Percentiles rank a stretch among this genome's conserved stretches.
Evolutionary conservation across 208 protist genomes (phyloP).

Genomic region (Endotrypanum monterogeii): DNA sequence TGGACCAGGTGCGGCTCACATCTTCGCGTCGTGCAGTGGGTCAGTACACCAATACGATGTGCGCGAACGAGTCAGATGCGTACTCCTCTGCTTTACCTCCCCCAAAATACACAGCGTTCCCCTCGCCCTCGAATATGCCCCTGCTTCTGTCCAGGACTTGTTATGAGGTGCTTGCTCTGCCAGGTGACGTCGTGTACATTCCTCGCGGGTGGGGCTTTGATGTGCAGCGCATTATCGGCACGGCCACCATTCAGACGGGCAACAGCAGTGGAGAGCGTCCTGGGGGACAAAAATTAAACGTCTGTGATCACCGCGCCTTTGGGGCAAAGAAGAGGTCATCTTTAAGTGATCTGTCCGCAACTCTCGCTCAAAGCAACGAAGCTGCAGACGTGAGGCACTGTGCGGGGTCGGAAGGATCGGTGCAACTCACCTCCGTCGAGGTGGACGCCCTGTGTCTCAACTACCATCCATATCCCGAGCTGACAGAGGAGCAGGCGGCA

Average conservation of each 20-base stretch:
- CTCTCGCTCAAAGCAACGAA: background rate
- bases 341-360: background rate
- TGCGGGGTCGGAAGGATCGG: background rate
- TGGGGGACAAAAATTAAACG: background rate
- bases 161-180: conserved; percentile 76
- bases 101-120: background rate
- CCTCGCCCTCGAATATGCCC: background rate
- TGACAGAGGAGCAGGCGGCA: conserved; percentile 57
- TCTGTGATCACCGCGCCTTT: conserved; percentile 20
- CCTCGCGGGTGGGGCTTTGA: conserved; percentile 65
- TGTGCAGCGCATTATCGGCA: conserved; percentile 64
- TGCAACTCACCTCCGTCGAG: conserved; percentile 13
- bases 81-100: background rate
- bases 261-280: background rate
- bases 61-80: conserved; percentile 28
- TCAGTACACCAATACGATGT: conserved; percentile 35
- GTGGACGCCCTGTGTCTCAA: conserved; percentile 67
- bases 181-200: conserved; percentile 83
- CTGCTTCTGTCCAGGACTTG: conserved; percentile 11
- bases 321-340: background rate
- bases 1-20: conserved; percentile 39
- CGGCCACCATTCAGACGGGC: conserved; percentile 31
- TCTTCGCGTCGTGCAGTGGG: conserved; percentile 33
- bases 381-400: background rate
- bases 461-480: conserved; percentile 72